A percentile compares a stretch with the other conserved stretches of the same genome.
These are phyloP conservation scores for Dendrothele bispora DNA, from an alignment of 768 basidiomycete species.

Conservation along the genomic window DNA sequence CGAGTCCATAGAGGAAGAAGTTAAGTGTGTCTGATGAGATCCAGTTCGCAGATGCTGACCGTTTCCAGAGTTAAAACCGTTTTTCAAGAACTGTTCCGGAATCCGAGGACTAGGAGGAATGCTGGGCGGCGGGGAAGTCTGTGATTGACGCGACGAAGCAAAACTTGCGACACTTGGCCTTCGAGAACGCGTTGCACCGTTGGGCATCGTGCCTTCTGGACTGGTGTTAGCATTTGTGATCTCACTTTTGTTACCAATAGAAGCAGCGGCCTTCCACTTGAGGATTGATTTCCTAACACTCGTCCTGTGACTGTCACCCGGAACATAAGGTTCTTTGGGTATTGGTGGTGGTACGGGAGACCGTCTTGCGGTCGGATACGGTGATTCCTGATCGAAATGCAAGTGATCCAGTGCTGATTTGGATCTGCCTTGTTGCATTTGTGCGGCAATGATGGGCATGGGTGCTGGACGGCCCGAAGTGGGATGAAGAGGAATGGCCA, in stretches of 20 bases:
- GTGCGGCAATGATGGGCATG: conserved; percentile 39
- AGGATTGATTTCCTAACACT: conserved; percentile 14
- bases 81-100: conserved; percentile 51
- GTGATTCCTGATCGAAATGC: conserved; percentile 74
- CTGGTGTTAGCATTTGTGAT: neutral
- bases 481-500: conserved; percentile 7
- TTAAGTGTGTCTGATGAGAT: conserved; percentile 3
- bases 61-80: conserved; percentile 11
- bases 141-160: conserved; percentile 30
- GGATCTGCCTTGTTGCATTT: conserved; percentile 33
- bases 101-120: conserved; percentile 67
- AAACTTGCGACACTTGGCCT: conserved; percentile 50
- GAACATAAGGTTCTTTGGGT: too few relatives aligned
- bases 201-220: conserved; percentile 11
- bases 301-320: conserved; percentile 5
- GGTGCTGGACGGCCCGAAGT: conserved; percentile 5
- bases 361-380: conserved; percentile 49
- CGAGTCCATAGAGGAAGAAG: conserved; percentile 30
- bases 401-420: conserved; percentile 44
- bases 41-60: conserved; percentile 14
- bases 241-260: conserved; percentile 1
- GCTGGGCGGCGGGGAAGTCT: conserved; percentile 34
- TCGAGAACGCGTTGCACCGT: conserved; percentile 33
- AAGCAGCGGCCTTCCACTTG: conserved; percentile 15
- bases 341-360: conserved; percentile 17